These are phyloP conservation scores for Hanseniaspora osmophila DNA, from an alignment of 805 yeast genomes.

Conservation along the genomic window DNA sequence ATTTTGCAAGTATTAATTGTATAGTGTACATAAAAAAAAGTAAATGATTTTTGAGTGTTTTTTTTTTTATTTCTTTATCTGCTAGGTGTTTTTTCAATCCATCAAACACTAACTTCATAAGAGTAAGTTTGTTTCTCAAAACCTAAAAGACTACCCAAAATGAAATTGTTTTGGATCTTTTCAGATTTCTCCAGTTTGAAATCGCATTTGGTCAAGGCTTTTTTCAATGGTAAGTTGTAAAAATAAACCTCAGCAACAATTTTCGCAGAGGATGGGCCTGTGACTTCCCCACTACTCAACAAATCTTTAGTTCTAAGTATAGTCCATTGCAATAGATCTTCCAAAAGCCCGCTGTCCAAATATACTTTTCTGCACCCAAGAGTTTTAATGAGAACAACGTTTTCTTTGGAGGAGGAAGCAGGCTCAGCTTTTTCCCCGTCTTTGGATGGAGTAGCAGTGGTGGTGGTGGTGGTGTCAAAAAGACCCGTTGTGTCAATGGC, in stretches of 20 bases:
- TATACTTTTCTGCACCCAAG: slow-evolving; percentile 58
- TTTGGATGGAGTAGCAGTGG: no score
- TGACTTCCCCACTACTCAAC: slow-evolving; percentile 22
- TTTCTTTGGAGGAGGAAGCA: slow-evolving; percentile 29
- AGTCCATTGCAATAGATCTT: slow-evolving; percentile 52
- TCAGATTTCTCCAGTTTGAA: slow-evolving; percentile 27
- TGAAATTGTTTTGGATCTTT: slow-evolving; percentile 16
- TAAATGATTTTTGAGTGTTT: neutral
- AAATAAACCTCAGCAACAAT: slow-evolving; percentile 37
- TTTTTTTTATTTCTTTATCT: neutral
- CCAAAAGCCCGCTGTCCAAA: slow-evolving; percentile 45
- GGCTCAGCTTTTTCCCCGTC: slow-evolving; percentile 22
- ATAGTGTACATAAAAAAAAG: neutral
- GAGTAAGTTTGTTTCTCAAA: slow-evolving; percentile 22
- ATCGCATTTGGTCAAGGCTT: slow-evolving; percentile 27
- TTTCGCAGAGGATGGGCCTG: slow-evolving; percentile 21
- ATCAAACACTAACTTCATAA: neutral
- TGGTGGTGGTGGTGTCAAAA: no score
- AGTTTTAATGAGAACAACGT: slow-evolving; percentile 40
- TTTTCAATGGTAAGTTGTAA: slow-evolving; percentile 31
- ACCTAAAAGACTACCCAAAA: slow-evolving; percentile 21
- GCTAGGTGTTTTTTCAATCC: neutral
- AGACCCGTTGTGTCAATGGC: slow-evolving; percentile 17
- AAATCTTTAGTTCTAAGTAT: slow-evolving; percentile 29
- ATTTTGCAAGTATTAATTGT: neutral